Conservation (phyloP, 2,329 filamentous ascomycete genomes). For the Aspergillus nomiae region DNA sequence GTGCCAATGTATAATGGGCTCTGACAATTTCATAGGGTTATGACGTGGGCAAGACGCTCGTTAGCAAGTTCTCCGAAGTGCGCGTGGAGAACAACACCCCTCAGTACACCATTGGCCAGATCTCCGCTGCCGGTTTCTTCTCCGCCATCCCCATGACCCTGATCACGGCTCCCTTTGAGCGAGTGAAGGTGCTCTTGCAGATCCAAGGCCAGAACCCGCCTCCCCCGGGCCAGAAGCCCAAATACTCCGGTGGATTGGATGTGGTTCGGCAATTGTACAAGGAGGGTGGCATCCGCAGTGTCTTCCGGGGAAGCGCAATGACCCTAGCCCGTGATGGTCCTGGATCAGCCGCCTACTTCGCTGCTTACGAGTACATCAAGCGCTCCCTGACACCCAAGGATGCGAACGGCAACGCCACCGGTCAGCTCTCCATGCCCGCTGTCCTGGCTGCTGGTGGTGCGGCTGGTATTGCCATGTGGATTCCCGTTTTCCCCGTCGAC, state of each 20-base stretch:
- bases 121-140: slow-evolving; percentile 93
- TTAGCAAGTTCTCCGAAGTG: slow-evolving; percentile 67
- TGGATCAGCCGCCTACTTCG: slow-evolving; percentile 93
- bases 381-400: slow-evolving; percentile 81
- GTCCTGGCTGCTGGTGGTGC: slow-evolving; percentile 85
- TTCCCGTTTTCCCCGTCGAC: slow-evolving; percentile 95
- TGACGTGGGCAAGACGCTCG: slow-evolving; percentile 89
- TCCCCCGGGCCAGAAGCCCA: slow-evolving; percentile 85
- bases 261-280: slow-evolving; percentile 92
- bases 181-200: slow-evolving; percentile 96
- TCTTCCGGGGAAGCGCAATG: slow-evolving; percentile 88
- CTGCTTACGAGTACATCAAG: slow-evolving; percentile 96
- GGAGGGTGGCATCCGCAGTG: slow-evolving; percentile 84
- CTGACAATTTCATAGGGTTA: slow-evolving; percentile 74
- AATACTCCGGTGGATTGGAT: slow-evolving; percentile 83
- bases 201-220: slow-evolving; percentile 90
- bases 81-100: slow-evolving; percentile 60
- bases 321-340: slow-evolving; percentile 93
- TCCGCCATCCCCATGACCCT: slow-evolving; percentile 95
- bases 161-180: slow-evolving; percentile 99
- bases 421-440: slow-evolving; percentile 77
- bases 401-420: slow-evolving; percentile 69
- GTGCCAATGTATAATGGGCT: neutral
- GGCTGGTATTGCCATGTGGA: slow-evolving; percentile 98
- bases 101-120: slow-evolving; percentile 79